These are phyloP conservation scores for Cladophialophora bantiana DNA, from an alignment of 2,329 filamentous ascomycete genomes.

Conservation along the genomic window DNA sequence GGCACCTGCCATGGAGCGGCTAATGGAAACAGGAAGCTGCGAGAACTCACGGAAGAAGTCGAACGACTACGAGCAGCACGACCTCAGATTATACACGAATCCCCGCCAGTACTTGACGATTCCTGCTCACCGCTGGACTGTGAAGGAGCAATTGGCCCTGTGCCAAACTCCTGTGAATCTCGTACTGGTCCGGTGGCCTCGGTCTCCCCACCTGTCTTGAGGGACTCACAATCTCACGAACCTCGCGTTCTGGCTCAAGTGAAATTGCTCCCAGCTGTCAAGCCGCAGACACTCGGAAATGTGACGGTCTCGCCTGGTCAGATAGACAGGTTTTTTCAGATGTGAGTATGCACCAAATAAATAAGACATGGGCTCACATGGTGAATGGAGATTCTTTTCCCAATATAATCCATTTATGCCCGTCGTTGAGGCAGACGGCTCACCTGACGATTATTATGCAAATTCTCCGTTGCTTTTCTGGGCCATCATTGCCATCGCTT, in stretches of 20 bases:
- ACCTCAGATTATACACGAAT: neutral
- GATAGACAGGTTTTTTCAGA: neutral
- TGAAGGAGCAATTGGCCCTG: neutral
- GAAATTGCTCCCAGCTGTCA: neutral
- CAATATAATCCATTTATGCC: neutral
- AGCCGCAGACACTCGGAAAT: neutral
- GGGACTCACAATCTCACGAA: neutral
- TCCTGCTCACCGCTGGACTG: neutral
- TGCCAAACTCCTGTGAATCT: neutral
- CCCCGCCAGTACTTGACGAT: neutral
- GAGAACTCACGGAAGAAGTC: constrained; percentile 13
- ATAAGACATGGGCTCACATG: neutral
- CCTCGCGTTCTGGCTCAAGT: neutral
- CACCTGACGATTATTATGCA: constrained; percentile 64
- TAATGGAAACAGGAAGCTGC: constrained; percentile 8
- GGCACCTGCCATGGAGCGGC: neutral
- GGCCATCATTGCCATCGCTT: constrained; percentile 68
- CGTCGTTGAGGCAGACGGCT: neutral
- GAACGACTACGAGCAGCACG: constrained; percentile 9
- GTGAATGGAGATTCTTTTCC: constrained; percentile 2
- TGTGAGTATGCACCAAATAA: neutral
- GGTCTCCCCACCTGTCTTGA: neutral
- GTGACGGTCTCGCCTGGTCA: neutral
- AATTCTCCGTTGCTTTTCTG: constrained; percentile 69
- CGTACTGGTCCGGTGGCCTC: neutral